phyloP scores from a whole-genome alignment of 75 land plant genomes.

The Larix kaempferi region DNA sequence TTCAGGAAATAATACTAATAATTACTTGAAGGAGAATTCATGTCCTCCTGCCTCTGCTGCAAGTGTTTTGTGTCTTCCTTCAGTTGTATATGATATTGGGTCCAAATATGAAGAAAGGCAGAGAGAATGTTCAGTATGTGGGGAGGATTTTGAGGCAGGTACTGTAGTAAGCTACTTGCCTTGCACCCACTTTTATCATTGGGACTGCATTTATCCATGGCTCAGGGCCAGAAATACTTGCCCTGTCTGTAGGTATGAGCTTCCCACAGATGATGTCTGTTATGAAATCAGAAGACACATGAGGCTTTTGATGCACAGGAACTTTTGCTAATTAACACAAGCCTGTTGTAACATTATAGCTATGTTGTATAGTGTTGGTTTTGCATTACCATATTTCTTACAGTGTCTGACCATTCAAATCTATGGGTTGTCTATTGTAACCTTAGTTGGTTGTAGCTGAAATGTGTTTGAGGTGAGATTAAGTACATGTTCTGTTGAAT shows the following conservation, averaged over 20 bases:
- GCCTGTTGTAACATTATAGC: too few species aligned
- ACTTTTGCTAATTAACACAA: background rate
- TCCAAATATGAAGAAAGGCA: conserved; percentile 10
- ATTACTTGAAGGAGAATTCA: conserved; percentile 6
- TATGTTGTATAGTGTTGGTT: too few species aligned
- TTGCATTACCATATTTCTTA: too few species aligned
- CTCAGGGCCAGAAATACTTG: conserved; percentile 58
- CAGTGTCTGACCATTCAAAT: too few species aligned
- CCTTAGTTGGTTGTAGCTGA: too few species aligned
- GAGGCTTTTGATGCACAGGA: conserved; percentile 12
- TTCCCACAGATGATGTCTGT: conserved; percentile 59
- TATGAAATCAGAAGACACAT: conserved; percentile 55
- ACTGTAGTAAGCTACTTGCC: conserved; percentile 58
- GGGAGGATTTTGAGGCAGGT: conserved; percentile 41
- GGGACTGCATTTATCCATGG: conserved; percentile 62
- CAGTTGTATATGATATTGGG: conserved; percentile 12
- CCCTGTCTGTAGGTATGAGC: conserved; percentile 58
- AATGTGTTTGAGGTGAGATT: too few species aligned
- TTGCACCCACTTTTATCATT: conserved; percentile 60
- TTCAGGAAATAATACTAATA: background rate
- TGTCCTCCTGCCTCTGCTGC: conserved; percentile 29
- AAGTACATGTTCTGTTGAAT: too few species aligned
- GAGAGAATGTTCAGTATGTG: conserved; percentile 33
- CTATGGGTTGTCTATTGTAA: too few species aligned
- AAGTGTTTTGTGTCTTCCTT: conserved; percentile 37